A percentile compares a stretch with the other conserved stretches of the same genome.
These are phyloP conservation scores for Trametes coccinea DNA, from an alignment of 768 basidiomycete genomes.

Conservation along the genomic window DNA sequence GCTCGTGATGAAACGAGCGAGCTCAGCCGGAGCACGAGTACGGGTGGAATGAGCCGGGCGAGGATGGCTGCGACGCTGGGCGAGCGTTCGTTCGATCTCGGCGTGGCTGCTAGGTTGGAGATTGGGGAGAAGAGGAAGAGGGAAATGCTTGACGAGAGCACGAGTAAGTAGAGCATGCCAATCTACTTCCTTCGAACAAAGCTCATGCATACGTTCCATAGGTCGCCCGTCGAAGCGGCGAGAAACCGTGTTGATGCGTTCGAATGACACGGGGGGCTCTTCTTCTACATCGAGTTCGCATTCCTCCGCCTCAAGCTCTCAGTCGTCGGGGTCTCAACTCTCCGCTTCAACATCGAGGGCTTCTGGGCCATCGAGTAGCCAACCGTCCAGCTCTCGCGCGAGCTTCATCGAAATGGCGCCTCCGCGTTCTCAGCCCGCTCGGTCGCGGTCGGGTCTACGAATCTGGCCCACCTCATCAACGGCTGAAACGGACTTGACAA, in stretches of 20 bases:
- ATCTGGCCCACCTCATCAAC: constrained; percentile 37
- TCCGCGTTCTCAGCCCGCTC: constrained; percentile 12
- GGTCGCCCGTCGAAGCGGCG: constrained; percentile 19
- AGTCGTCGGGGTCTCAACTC: constrained; percentile 11
- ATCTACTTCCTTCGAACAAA: background rate
- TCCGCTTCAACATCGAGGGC: constrained; percentile 9
- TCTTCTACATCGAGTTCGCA: background rate
- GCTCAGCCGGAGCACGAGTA: constrained; percentile 10
- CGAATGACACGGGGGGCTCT: constrained; percentile 18
- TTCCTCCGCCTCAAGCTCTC: constrained; percentile 16
- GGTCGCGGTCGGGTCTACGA: constrained; percentile 13
- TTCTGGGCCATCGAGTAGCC: background rate
- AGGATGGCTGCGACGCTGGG: constrained; percentile 20
- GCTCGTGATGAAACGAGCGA: constrained; percentile 5
- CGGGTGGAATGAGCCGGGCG: constrained; percentile 14
- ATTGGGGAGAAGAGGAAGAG: constrained; percentile 28
- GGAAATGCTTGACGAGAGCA: constrained; percentile 10
- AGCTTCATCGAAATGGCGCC: constrained; percentile 4
- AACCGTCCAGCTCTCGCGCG: background rate
- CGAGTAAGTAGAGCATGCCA: background rate
- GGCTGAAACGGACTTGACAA: constrained; percentile 46
- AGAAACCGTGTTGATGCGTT: constrained; percentile 18
- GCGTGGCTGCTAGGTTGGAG: constrained; percentile 17
- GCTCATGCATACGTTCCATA: background rate
- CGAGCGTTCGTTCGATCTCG: constrained; percentile 22